phyloP scores from a whole-genome alignment of 345 rosid genomes.

The Dovyalis caffra region DNA sequence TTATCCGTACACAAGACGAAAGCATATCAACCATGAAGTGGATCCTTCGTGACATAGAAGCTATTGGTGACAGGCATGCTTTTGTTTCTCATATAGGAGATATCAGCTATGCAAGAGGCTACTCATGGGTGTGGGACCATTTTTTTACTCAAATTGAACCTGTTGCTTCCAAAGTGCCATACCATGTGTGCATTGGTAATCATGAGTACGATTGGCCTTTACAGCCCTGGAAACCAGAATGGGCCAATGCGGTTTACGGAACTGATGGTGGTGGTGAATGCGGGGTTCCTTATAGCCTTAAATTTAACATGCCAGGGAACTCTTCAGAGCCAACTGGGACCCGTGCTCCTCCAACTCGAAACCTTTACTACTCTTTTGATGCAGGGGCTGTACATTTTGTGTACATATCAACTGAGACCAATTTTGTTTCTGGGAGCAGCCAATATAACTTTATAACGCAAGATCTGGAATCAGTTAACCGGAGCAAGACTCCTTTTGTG shows the following conservation, averaged over 20 bases:
- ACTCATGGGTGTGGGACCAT: constrained; percentile 92
- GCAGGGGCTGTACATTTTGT: constrained; percentile 73
- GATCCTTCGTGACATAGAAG: constrained; percentile 79
- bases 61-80: constrained; percentile 60
- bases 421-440: constrained; percentile 71
- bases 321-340: constrained; percentile 72
- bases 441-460: constrained; percentile 68
- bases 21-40: constrained; percentile 77
- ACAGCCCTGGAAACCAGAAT: constrained; percentile 91
- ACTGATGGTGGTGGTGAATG: constrained; percentile 95
- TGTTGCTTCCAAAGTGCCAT: constrained; percentile 71
- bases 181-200: constrained; percentile 94
- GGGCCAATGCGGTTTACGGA: constrained; percentile 56
- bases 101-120: constrained; percentile 87
- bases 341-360: constrained; percentile 62
- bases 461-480: constrained; percentile 76
- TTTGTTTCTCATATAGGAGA: constrained; percentile 87
- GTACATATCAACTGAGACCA: constrained; percentile 81
- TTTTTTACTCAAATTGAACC: constrained; percentile 75
- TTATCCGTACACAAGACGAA: constrained; percentile 69
- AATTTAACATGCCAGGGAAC: constrained; percentile 92
- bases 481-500: constrained; percentile 72
- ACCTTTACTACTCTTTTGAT: constrained; percentile 82
- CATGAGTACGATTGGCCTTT: constrained; percentile 92
- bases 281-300: constrained; percentile 87